A percentile compares a stretch with the other conserved stretches of the same genome.
Conservation (phyloP, 208 protist genomes). For the Leishmania guyanensis region DNA sequence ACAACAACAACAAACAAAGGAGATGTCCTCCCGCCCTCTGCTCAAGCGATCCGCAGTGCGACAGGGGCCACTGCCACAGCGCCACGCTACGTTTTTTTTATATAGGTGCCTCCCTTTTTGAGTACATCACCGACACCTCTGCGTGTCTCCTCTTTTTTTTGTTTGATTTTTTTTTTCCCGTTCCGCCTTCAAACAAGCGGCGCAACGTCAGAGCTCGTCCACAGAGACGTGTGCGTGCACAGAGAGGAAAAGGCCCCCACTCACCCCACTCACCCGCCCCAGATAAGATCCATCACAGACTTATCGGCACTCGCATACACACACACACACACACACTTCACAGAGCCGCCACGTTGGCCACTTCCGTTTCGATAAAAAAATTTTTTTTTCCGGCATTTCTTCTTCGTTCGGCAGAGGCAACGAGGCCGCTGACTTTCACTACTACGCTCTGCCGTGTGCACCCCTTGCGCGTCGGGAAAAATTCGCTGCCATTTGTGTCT, state of each 20-base stretch:
- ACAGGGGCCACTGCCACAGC: neutral
- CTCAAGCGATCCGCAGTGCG: neutral
- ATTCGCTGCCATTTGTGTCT: neutral
- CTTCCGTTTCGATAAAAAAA: neutral
- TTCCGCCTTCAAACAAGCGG: neutral
- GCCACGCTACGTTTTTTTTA: too few relatives aligned
- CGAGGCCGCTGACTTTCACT: neutral
- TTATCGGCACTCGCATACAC: neutral
- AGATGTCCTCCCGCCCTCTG: neutral
- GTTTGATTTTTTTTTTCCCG: neutral
- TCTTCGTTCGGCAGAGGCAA: neutral
- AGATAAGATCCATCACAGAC: neutral
- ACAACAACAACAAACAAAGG: neutral
- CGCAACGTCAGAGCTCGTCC: neutral
- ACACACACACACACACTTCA: neutral
- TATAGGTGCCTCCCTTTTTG: neutral
- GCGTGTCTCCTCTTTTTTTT: neutral
- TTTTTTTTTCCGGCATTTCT: neutral
- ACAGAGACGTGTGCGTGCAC: too few relatives aligned
- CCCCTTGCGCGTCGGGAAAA: too few relatives aligned
- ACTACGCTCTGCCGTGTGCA: neutral
- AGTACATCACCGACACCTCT: neutral
- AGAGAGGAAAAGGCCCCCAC: neutral
- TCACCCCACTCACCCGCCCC: too few relatives aligned
- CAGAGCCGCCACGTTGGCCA: neutral